phyloP scores from a whole-genome alignment of 2,329 filamentous ascomycete species.

The Xylariaceae sp. region DNA sequence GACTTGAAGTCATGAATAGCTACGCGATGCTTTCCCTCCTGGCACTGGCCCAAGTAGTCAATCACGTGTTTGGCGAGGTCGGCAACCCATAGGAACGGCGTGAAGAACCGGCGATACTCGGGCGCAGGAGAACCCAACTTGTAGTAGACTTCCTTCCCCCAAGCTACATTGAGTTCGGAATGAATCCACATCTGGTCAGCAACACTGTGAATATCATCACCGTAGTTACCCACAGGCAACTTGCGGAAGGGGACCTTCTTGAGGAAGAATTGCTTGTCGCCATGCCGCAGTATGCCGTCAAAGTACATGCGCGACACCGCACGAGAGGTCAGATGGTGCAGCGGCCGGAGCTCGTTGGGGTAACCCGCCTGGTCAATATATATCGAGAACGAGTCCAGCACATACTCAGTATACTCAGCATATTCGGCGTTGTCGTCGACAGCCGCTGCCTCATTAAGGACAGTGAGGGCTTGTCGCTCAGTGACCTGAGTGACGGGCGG shows the following conservation, averaged over 20 bases:
- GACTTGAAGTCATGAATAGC: slow-evolving; percentile 51
- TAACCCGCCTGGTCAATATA: slow-evolving; percentile 40
- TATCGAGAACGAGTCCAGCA: slow-evolving; percentile 53
- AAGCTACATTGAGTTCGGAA: slow-evolving; percentile 41
- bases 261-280: slow-evolving; percentile 45
- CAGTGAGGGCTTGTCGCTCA: slow-evolving; percentile 33
- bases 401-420: slow-evolving; percentile 42
- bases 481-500: slow-evolving; percentile 22
- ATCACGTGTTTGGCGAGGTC: slow-evolving; percentile 67
- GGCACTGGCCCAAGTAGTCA: slow-evolving; percentile 51
- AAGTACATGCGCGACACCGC: slow-evolving; percentile 43
- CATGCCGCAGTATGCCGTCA: slow-evolving; percentile 53
- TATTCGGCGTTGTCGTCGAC: slow-evolving; percentile 8
- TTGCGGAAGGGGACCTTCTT: slow-evolving; percentile 50
- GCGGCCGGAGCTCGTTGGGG: slow-evolving; percentile 48
- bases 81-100: slow-evolving; percentile 64
- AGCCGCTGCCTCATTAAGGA: slow-evolving; percentile 24
- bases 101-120: slow-evolving; percentile 59
- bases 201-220: slow-evolving; percentile 41
- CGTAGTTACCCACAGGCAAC: slow-evolving; percentile 64
- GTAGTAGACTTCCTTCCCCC: slow-evolving; percentile 54
- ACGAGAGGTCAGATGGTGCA: slow-evolving; percentile 47
- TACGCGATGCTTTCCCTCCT: slow-evolving; percentile 34
- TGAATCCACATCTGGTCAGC: slow-evolving; percentile 58
- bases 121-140: slow-evolving; percentile 48